Evolutionary conservation across 768 basidiomycete species (phyloP).

Genomic region (Stropharia rugosoannulata): DNA sequence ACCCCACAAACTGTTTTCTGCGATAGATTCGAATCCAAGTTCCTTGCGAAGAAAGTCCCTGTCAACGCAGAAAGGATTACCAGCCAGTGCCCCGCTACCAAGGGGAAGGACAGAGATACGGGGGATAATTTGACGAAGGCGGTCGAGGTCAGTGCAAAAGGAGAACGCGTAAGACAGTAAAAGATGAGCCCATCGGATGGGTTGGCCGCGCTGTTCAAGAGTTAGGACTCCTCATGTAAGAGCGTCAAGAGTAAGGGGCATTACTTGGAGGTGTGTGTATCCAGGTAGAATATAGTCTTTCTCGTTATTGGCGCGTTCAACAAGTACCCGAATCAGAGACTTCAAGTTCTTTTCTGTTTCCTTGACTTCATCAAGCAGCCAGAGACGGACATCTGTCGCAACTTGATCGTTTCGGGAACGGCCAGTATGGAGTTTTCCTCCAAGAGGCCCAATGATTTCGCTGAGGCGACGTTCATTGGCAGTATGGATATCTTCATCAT

Average conservation of each 20-base stretch:
- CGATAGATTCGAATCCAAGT: slow-evolving; percentile 83
- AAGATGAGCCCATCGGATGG: slow-evolving; percentile 98
- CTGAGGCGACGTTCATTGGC: slow-evolving; percentile 95
- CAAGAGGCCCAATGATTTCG: slow-evolving; percentile 89
- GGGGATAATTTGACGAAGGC: slow-evolving; percentile 79
- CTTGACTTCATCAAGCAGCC: slow-evolving; percentile 81
- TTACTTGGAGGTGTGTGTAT: slow-evolving; percentile 95
- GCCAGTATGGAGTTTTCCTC: slow-evolving; percentile 96
- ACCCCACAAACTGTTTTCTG: slow-evolving; percentile 96
- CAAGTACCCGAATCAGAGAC: slow-evolving; percentile 83
- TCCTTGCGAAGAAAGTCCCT: slow-evolving; percentile 90
- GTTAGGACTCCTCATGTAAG: not conserved
- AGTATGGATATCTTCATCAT: slow-evolving; percentile 99
- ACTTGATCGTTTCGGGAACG: slow-evolving; percentile 98
- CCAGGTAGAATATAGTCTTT: slow-evolving; percentile 90
- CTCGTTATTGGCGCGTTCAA: slow-evolving; percentile 92
- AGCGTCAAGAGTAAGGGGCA: slow-evolving; percentile 7
- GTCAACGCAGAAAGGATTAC: slow-evolving; percentile 94
- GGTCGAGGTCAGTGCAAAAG: slow-evolving; percentile 86
- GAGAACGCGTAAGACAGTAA: slow-evolving; percentile 94
- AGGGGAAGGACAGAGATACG: slow-evolving; percentile 93
- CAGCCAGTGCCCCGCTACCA: slow-evolving; percentile 92
- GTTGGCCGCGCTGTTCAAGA: slow-evolving; percentile 83
- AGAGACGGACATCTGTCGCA: slow-evolving; percentile 96
- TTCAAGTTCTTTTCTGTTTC: slow-evolving; percentile 69